Base-by-base conservation (phyloP, 331 rosid genomes). In the Phaseolus coccineus region DNA sequence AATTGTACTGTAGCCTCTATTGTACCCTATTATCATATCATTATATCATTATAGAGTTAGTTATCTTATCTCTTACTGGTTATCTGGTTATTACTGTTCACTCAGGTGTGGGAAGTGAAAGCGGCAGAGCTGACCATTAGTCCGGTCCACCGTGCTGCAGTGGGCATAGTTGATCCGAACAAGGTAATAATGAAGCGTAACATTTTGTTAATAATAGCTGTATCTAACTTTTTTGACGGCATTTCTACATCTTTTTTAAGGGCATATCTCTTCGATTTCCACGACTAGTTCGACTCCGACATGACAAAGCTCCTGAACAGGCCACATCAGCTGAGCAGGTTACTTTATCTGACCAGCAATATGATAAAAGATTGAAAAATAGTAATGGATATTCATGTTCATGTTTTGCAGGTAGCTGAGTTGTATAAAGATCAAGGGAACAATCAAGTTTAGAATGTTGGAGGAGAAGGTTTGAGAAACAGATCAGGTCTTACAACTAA, bases 191-290 rank as follows among this genome's bases (percentile, higher is more conserved):
- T 59, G 46, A 48, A 15, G 67, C 6, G 1, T 37, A 37, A 37
- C 42, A 37, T 37, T 37, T 37, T 37, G 8, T 37, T 48, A 27
- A 48, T 65, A 40, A 48, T 58, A 37, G 50, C 66, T 57, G 74
- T 64, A n/a, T 76, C 67, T 55, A 39, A 74, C 57, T 35, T 64
- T 48, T 68, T 59, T 66, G 74, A 47, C 61, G 65, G 19, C 52
- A 24, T 31, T 47, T 71, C 25, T 24, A 28, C 35, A 42, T 55
- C 55, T 48, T 58, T 62, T 44, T 52, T 63, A 76, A 93, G 98
- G 98, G 97, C 71, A 87, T 96, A 74, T 93, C 99, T 40, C 99
- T 95, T 80, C 87, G 99, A 30, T 96, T 96, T 87, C 97, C 98
- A 14, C 91, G 94, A 24, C 88, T 90, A 31, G 27, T 90, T 80